A percentile compares a stretch with the other conserved stretches of the same genome.
phyloP scores from a whole-genome alignment of 2,329 filamentous ascomycete genomes.

The Diaporthe humulicola region DNA sequence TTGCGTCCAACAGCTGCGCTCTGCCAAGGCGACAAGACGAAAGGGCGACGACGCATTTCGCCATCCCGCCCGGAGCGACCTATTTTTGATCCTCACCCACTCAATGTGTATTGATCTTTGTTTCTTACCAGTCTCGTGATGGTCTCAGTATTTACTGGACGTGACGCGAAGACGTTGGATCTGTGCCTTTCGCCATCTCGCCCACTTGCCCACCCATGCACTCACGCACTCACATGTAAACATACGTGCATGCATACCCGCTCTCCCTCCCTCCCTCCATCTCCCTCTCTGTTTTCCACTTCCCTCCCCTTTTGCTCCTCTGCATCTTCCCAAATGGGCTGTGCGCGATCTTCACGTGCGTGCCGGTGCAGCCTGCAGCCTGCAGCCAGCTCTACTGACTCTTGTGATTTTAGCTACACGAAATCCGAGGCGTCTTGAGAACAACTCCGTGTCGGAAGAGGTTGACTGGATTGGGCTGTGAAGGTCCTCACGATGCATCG shows the following conservation, averaged over 20 bases:
- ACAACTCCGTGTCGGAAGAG: background rate
- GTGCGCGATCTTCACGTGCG: background rate
- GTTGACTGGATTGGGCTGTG: background rate
- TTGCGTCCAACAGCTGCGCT: background rate
- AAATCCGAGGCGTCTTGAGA: background rate
- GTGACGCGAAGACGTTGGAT: background rate
- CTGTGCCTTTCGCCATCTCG: background rate
- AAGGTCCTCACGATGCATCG: background rate
- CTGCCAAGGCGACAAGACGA: constrained; percentile 22
- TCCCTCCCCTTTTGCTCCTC: background rate
- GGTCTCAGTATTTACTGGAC: background rate
- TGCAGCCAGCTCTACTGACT: background rate
- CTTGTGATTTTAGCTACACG: background rate
- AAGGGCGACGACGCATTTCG: constrained; percentile 8
- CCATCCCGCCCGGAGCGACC: constrained; percentile 4
- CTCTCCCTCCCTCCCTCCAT: background rate
- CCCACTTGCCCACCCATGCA: background rate
- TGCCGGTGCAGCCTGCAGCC: background rate
- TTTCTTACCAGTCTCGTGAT: background rate
- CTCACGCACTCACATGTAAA: no score
- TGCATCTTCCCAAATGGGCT: background rate
- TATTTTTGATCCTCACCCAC: background rate
- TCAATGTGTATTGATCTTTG: background rate
- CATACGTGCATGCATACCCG: background rate
- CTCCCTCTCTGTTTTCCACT: background rate